A percentile compares a stretch with the other conserved stretches of the same genome.
Evolutionary conservation across 106 monocot species (phyloP).

Genomic region (Narthecium ossifragum): DNA sequence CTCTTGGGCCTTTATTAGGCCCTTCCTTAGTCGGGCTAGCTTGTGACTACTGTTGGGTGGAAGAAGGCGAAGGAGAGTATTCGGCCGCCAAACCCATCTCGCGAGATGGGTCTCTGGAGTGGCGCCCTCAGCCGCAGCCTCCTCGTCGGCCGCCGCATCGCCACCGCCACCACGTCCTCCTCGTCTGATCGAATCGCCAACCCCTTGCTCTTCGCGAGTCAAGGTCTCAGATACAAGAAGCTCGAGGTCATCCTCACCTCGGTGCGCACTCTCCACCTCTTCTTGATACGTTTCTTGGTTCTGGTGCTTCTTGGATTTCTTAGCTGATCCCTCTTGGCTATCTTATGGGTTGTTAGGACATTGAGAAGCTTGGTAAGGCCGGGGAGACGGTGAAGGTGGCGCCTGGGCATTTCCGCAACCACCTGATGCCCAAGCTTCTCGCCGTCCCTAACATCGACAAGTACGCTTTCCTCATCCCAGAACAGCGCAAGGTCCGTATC

Average conservation of each 20-base stretch:
- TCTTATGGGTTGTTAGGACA: constrained; percentile 26
- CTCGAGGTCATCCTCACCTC: constrained; percentile 95
- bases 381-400: constrained; percentile 94
- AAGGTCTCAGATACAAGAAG: constrained; percentile 76
- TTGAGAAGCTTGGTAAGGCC: constrained; percentile 78
- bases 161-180: background rate
- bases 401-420: constrained; percentile 87
- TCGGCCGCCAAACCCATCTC: too few relatives aligned
- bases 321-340: too few relatives aligned
- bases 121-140: too few relatives aligned
- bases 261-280: constrained; percentile 20
- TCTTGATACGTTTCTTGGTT: background rate
- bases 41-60: too few relatives aligned
- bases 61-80: too few relatives aligned
- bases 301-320: background rate
- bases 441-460: constrained; percentile 89
- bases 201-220: constrained; percentile 50
- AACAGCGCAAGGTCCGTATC: constrained; percentile 91
- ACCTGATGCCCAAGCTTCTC: constrained; percentile 92
- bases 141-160: too few relatives aligned
- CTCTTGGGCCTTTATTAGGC: too few relatives aligned
- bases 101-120: too few relatives aligned
- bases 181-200: constrained; percentile 36
- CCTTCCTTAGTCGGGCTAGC: too few relatives aligned
- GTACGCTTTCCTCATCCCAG: constrained; percentile 55